Base-by-base conservation (phyloP, 2,329 filamentous ascomycete species). In the Fusarium transvaalense region DNA sequence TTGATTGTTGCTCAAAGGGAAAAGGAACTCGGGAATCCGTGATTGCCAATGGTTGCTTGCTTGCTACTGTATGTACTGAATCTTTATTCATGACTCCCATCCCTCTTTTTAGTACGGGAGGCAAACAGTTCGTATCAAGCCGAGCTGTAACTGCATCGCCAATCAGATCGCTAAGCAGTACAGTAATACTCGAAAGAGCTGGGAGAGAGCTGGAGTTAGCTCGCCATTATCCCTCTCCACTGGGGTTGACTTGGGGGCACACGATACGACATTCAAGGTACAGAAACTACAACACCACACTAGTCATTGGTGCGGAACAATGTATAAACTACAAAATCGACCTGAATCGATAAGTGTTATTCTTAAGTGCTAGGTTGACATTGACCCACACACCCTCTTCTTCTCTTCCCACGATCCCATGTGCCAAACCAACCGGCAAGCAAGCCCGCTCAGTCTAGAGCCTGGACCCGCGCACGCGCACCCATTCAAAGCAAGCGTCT, bases 351-450 rank as follows among this genome's bases (percentile, higher is more conserved):
- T 53, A 31, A 51, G 34, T 65, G 61, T 35, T 53, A 64, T 64
- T 59, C 61, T 64, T 58, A 64, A 58, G 58, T 68, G 65, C 59
- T 64, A 54, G 53, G 31, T 51, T 45, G 42, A 52, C 38, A 17
- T 25, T 25, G 66, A 53, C 48, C 66, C 66, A 69, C 66, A 69
- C 66, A 69, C 66, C 53, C 48, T 43, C 63, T 43, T 61, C 48
- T 27, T 46, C 38, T 14, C 27, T 27, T 29, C 17, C 19, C 29
- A 39, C 45, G 31, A 48, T 65, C 35, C 66, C 39, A 62, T 66
- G 64, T 68, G 50, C 59, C 64, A 68, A 38, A 46, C 57, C 45
- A 50, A 25, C 46, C 29, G 27, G 21, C 29, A 38, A 21, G 21
- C 34, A 31, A 43, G 32, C 29, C 34, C 14, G 27, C 6, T 31